Evolutionary conservation across 2,329 filamentous ascomycete genomes (phyloP), one percentile per base, ranked within the genome.

Genomic region (Phialemoniopsis sp.): DNA sequence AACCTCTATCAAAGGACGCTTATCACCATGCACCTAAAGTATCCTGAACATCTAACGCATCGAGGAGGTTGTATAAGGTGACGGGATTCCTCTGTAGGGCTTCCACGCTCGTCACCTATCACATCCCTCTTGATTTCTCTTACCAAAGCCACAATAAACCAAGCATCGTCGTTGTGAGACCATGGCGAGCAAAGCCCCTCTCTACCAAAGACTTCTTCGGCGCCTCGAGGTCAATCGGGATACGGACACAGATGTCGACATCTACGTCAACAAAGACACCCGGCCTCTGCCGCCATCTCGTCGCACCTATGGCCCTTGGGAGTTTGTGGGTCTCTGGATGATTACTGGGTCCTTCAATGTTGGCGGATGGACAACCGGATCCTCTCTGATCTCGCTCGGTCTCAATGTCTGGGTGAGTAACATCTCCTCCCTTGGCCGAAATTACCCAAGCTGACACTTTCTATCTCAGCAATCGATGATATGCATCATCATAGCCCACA

Each of bases 321-420:
- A 56, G 26, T 59, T 59, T 39, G 50, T 59, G 13, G 52, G 52
- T 10, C 50, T 59, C 2, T 59, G 56, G 56, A 50, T 58, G 45
- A 48, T 59, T 19, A 59, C 56, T 1, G 56, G 56, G 5, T 60
- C 57, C 2, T 59, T 58, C 41, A 59, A 59, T 32, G 53, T 59
- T 4, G 56, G 56, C 21, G 56, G 56, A 15, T 59, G 56, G 56
- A 55, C 54, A 5, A 58, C 55, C 1, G 56, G 56, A 2, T 56
- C 53, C 4, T 53, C 49, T 4, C 41, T 56, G 15, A 55, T 56
- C 34, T 52, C 53, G 3, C 48, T 55, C 2, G 51, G 53, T 5
- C 47, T 55, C 13, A 55, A 55, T 29, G 52, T 55, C 14, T 47
- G 37, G 43, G 48, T 37, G 35, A 41, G 13, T 26, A 6, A 6